These are phyloP conservation scores for Colletotrichum scovillei DNA, from an alignment of 2,329 filamentous ascomycete genomes.

Conservation along the genomic window DNA sequence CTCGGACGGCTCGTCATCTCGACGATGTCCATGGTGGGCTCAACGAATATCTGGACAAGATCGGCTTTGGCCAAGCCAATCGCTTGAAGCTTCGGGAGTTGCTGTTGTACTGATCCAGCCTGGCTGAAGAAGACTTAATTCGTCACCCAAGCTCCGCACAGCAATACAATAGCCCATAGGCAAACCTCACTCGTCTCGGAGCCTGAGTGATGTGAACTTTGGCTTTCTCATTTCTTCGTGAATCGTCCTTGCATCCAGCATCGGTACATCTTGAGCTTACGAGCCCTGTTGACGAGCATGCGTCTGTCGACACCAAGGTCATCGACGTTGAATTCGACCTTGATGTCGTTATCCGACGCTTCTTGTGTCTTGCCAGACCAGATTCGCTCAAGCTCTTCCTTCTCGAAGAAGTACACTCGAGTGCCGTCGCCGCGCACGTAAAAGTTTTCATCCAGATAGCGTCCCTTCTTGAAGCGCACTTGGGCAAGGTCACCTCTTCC, in stretches of 20 bases:
- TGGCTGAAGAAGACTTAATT: neutral
- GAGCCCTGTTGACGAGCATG: constrained; percentile 90
- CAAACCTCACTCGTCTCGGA: constrained; percentile 4
- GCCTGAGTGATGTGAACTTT: constrained; percentile 1
- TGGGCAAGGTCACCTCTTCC: constrained; percentile 95
- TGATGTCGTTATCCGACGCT: constrained; percentile 40
- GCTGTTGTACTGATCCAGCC: constrained; percentile 51
- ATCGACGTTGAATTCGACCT: constrained; percentile 73
- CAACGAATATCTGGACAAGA: constrained; percentile 70
- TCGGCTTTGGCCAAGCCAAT: constrained; percentile 65
- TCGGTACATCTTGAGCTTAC: constrained; percentile 96
- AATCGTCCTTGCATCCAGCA: constrained; percentile 95
- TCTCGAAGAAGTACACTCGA: constrained; percentile 96
- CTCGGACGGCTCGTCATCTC: constrained; percentile 67
- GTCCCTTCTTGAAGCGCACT: constrained; percentile 95
- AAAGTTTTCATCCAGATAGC: constrained; percentile 96
- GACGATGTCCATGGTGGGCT: constrained; percentile 73
- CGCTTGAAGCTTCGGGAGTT: constrained; percentile 53
- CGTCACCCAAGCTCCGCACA: neutral
- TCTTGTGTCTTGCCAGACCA: constrained; percentile 69
- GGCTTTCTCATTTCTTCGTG: constrained; percentile 68
- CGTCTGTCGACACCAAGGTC: constrained; percentile 88
- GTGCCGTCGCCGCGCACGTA: constrained; percentile 97
- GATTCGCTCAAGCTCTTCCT: constrained; percentile 81
- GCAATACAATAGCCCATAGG: neutral